Evolutionary conservation across 2,329 filamentous ascomycete genomes (phyloP).

Genomic region (Lanzia echinophila): DNA sequence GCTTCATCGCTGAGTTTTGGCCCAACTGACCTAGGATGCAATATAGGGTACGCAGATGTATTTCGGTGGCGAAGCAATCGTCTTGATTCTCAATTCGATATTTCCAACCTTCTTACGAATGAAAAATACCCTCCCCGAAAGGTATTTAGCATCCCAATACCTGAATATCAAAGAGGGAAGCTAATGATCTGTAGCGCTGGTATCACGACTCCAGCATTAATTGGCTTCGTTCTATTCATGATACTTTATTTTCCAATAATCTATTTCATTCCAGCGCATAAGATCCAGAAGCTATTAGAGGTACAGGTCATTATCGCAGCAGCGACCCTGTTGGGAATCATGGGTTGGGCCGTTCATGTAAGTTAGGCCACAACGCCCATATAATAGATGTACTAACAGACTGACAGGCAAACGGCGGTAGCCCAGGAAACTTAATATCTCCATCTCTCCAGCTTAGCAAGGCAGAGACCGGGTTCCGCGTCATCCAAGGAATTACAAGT

Average conservation of each 20-base stretch:
- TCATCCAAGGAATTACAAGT: background rate
- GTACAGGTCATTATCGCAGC: background rate
- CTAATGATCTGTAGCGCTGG: constrained; percentile 28
- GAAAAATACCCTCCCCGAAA: constrained; percentile 31
- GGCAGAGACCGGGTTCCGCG: background rate
- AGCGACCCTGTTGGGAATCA: background rate
- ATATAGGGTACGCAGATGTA: background rate
- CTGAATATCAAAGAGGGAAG: constrained; percentile 32
- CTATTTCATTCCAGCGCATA: background rate
- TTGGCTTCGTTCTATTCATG: constrained; percentile 32
- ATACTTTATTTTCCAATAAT: background rate
- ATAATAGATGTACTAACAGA: background rate
- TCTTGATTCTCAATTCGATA: constrained; percentile 26
- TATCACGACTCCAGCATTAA: constrained; percentile 35
- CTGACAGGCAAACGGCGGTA: background rate
- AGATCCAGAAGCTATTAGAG: background rate
- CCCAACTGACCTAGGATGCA: background rate
- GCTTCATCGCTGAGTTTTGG: background rate
- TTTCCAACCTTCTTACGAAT: constrained; percentile 32
- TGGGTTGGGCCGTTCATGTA: background rate
- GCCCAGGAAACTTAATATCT: background rate
- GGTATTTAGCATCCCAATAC: constrained; percentile 30
- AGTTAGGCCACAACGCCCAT: background rate
- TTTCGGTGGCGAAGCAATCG: background rate
- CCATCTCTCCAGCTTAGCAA: background rate